phyloP scores from a whole-genome alignment of 106 monocot genomes.

The Dendrobium huoshanense region DNA sequence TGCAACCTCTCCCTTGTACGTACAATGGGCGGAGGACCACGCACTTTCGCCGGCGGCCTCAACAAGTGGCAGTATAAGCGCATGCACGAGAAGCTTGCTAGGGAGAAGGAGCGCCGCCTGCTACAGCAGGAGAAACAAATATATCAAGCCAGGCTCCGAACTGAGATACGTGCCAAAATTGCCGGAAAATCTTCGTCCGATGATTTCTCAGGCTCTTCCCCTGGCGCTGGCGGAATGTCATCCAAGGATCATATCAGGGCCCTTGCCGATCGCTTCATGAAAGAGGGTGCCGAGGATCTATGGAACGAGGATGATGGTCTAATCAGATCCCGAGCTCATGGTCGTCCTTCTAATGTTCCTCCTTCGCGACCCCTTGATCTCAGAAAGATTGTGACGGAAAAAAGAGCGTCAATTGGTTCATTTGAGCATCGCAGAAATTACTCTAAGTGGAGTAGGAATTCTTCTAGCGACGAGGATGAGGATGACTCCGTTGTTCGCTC shows the following conservation, averaged over 20 bases:
- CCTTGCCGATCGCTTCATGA: slow-evolving; percentile 85
- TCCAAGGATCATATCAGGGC: slow-evolving; percentile 64
- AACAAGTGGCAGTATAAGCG: slow-evolving; percentile 98
- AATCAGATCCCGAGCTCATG: slow-evolving; percentile 4
- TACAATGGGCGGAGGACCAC: slow-evolving; percentile 85
- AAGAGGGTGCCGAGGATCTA: slow-evolving; percentile 81
- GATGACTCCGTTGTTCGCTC: slow-evolving; percentile 14
- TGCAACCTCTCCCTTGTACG: slow-evolving; percentile 20
- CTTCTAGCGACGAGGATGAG: slow-evolving; percentile 37
- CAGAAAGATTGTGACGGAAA: slow-evolving; percentile 31
- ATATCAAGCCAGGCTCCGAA: slow-evolving; percentile 76
- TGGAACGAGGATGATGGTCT: slow-evolving; percentile 96
- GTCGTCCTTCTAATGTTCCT: background rate
- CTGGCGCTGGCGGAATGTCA: slow-evolving; percentile 29
- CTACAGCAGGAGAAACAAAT: slow-evolving; percentile 82
- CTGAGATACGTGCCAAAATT: slow-evolving; percentile 53
- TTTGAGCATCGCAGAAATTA: slow-evolving; percentile 36
- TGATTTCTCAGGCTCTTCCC: background rate
- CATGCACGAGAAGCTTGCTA: slow-evolving; percentile 96
- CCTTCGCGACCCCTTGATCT: slow-evolving; percentile 26
- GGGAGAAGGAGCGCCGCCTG: slow-evolving; percentile 65
- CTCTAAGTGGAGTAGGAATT: slow-evolving; percentile 40
- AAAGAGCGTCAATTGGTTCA: slow-evolving; percentile 7
- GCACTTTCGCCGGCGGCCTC: slow-evolving; percentile 89
- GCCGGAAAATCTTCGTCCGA: background rate